These are phyloP conservation scores for Avena sativa DNA, from an alignment of 176 grass and related monocot species.

Conservation along the genomic window DNA sequence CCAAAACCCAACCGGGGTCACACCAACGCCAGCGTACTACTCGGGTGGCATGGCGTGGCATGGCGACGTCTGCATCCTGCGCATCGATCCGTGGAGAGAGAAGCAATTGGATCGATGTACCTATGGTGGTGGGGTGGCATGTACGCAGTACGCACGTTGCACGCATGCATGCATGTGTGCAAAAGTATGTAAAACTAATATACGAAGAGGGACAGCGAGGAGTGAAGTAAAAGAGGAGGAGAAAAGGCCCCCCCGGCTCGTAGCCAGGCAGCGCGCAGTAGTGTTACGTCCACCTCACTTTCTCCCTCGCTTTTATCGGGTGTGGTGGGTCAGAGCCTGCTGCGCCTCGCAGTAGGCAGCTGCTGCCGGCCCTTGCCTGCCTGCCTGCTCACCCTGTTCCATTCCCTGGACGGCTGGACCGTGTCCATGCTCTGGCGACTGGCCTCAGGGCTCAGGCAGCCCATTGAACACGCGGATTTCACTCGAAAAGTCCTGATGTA, in stretches of 20 bases:
- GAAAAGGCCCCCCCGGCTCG: neutral
- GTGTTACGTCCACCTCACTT: slow-evolving; percentile 41
- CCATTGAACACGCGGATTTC: neutral
- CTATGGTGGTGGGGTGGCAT: neutral
- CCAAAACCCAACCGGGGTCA: neutral
- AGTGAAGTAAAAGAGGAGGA: neutral
- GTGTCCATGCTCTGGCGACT: slow-evolving; percentile 19
- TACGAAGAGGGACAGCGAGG: neutral
- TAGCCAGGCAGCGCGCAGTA: neutral
- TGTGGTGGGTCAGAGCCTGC: slow-evolving; percentile 45
- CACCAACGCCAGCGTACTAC: neutral
- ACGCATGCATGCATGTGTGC: neutral
- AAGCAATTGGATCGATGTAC: neutral
- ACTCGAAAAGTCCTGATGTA: too few relatives aligned
- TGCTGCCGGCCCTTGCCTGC: slow-evolving; percentile 8
- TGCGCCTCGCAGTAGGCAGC: neutral
- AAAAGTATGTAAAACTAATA: neutral
- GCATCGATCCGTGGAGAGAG: slow-evolving; percentile 2
- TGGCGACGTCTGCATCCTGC: neutral
- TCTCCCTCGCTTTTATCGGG: slow-evolving; percentile 76
- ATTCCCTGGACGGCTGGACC: slow-evolving; percentile 11
- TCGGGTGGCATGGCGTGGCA: neutral
- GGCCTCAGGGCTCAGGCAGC: neutral
- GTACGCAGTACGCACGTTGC: neutral
- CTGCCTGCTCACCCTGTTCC: neutral